Evolutionary conservation across 192 early-diverging fungal genomes (phyloP).

Genomic region (Coemansia sp.): DNA sequence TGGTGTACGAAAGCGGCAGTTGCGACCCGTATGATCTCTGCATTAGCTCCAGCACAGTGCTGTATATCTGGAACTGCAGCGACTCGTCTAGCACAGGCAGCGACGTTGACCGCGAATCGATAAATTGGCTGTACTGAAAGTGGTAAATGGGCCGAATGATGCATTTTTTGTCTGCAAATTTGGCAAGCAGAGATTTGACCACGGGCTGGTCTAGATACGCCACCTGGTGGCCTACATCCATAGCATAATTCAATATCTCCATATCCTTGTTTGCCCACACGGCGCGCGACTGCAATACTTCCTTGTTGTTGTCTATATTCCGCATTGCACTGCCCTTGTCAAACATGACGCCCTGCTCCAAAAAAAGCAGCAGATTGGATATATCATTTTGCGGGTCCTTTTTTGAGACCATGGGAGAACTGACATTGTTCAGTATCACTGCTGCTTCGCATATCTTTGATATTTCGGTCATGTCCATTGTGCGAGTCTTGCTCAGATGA

Average conservation of each 20-base stretch:
- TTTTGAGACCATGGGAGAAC: not conserved
- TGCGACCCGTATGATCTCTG: conserved; percentile 6
- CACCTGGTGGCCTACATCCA: conserved; percentile 27
- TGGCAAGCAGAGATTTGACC: conserved; percentile 12
- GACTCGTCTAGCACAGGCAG: conserved; percentile 16
- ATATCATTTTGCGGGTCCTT: not conserved
- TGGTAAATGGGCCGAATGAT: conserved; percentile 41
- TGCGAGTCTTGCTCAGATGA: conserved; percentile 20
- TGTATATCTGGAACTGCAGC: conserved; percentile 52
- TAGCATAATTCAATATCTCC: conserved; percentile 27
- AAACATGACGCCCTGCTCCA: conserved; percentile 17
- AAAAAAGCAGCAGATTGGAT: conserved; percentile 31
- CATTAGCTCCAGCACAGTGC: conserved; percentile 28
- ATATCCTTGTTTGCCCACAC: not conserved
- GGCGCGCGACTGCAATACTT: not conserved
- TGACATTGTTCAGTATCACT: conserved; percentile 40
- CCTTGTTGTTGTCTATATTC: not conserved
- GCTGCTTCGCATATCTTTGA: conserved; percentile 34
- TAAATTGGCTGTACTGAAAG: conserved; percentile 30
- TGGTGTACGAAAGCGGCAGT: conserved; percentile 22
- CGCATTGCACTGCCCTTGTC: not conserved
- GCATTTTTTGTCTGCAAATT: conserved; percentile 12
- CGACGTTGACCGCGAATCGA: conserved; percentile 1
- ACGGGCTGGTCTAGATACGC: conserved; percentile 22
- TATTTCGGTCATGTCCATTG: conserved; percentile 10